These are phyloP conservation scores for Cinchona pubescens DNA, from an alignment of 257 asterid genomes.

Conservation along the genomic window DNA sequence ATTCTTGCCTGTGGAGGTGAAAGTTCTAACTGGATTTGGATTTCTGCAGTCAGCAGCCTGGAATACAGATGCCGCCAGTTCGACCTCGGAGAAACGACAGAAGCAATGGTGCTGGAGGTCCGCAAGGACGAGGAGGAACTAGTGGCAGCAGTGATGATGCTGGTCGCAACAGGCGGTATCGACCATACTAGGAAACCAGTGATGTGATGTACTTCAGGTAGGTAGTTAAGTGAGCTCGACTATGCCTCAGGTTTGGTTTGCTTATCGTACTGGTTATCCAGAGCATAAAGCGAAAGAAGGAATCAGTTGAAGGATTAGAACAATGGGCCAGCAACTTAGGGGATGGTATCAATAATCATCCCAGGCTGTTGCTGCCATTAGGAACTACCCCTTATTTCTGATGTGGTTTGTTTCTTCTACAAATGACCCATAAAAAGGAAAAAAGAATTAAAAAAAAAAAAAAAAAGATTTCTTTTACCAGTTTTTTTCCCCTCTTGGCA, in stretches of 20 bases:
- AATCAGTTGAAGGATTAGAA: constrained; percentile 12
- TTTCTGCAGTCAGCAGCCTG: constrained; percentile 85
- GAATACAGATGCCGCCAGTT: constrained; percentile 72
- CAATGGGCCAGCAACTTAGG: constrained; percentile 2
- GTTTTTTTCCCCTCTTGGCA: background rate
- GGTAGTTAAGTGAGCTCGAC: background rate
- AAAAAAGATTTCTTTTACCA: background rate
- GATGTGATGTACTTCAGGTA: constrained; percentile 25
- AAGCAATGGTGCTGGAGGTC: constrained; percentile 56
- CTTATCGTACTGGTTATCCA: constrained; percentile 1
- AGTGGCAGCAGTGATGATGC: constrained; percentile 51
- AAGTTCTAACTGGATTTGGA: background rate
- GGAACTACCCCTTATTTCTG: background rate
- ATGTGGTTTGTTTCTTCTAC: background rate
- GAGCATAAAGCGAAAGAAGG: background rate
- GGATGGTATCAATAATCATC: constrained; percentile 16
- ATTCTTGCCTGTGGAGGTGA: background rate
- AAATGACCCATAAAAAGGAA: background rate
- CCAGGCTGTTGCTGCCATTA: constrained; percentile 8
- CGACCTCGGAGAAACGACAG: constrained; percentile 80
- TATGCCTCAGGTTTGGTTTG: background rate
- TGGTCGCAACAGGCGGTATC: constrained; percentile 65
- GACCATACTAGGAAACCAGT: constrained; percentile 57
- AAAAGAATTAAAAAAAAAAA: background rate
- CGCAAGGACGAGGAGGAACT: constrained; percentile 55